Conservation (phyloP, 78 protist genomes). For the Neovahlkampfia damariscottae region DNA sequence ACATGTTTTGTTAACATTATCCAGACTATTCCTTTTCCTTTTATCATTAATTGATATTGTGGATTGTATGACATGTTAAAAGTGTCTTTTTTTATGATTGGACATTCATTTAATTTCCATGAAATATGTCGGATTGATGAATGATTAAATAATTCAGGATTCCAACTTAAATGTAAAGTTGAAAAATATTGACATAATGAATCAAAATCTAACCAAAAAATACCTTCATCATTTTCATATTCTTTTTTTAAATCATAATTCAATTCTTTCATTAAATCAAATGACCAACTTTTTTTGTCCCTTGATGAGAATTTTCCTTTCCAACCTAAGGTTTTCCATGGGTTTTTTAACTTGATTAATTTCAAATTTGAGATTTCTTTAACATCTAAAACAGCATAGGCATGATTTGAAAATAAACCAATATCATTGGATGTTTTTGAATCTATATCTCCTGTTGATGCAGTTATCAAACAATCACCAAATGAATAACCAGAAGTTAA, state of each 20-base stretch:
- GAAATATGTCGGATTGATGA: background rate
- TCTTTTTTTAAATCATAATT: background rate
- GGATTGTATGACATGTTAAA: background rate
- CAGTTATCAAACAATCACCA: background rate
- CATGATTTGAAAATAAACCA: background rate
- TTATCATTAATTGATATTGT: background rate
- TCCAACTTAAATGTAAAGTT: background rate
- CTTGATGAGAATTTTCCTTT: background rate
- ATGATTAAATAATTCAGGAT: background rate
- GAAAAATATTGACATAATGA: background rate
- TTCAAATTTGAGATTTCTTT: background rate
- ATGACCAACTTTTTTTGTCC: background rate
- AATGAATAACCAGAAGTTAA: background rate
- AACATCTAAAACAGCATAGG: conserved; percentile 14
- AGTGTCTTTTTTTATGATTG: background rate
- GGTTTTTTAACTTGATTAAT: background rate
- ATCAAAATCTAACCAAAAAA: conserved; percentile 5
- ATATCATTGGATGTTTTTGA: background rate
- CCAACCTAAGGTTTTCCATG: conserved; percentile 10
- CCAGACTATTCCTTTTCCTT: background rate
- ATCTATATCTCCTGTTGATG: background rate
- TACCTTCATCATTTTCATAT: conserved; percentile 4
- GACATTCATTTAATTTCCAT: background rate
- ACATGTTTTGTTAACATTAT: background rate
- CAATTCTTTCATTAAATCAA: background rate